Percentiles rank a stretch among this genome's conserved stretches.
These are phyloP conservation scores for Candida fluviatilis DNA, from an alignment of 805 yeast species.

Conservation along the genomic window DNA sequence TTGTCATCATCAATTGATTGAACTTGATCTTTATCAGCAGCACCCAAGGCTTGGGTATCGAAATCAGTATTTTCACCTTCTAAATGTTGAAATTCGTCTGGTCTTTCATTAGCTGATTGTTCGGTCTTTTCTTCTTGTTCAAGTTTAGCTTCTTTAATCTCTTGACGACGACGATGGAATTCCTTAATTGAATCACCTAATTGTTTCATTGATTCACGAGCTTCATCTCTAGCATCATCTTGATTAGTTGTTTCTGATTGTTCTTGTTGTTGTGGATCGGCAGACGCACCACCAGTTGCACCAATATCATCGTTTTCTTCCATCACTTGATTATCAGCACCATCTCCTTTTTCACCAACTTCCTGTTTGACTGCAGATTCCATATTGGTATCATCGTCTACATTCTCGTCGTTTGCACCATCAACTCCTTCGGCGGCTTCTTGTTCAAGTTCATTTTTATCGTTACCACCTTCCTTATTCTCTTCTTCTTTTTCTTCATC, in stretches of 20 bases:
- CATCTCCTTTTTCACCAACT: slow-evolving; percentile 58
- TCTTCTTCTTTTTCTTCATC: slow-evolving; percentile 31
- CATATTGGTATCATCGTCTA: slow-evolving; percentile 44
- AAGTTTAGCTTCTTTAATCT: slow-evolving; percentile 63
- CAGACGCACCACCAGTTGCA: slow-evolving; percentile 51
- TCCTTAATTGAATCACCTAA: slow-evolving; percentile 90
- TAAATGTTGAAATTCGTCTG: slow-evolving; percentile 83
- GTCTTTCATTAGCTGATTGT: slow-evolving; percentile 57
- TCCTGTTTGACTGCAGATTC: slow-evolving; percentile 60
- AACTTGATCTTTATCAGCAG: slow-evolving; percentile 75
- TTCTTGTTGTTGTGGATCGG: slow-evolving; percentile 35
- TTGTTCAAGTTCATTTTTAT: slow-evolving; percentile 22
- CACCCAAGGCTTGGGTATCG: slow-evolving; percentile 91
- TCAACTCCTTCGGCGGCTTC: slow-evolving; percentile 51
- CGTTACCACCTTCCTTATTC: slow-evolving; percentile 38
- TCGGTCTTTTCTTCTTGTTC: slow-evolving; percentile 44
- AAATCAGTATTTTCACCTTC: slow-evolving; percentile 74
- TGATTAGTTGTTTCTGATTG: slow-evolving; percentile 37
- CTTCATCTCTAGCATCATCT: slow-evolving; percentile 60
- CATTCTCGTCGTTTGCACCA: slow-evolving; percentile 43
- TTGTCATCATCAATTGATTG: slow-evolving; percentile 74
- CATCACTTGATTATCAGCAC: slow-evolving; percentile 51
- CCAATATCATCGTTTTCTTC: slow-evolving; percentile 68
- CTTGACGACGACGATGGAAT: slow-evolving; percentile 85
- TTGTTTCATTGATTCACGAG: slow-evolving; percentile 75